Evolutionary conservation across 2,329 filamentous ascomycete species (phyloP), one percentile per base, ranked within the genome.

Genomic region (Ramularia collo-cygni): DNA sequence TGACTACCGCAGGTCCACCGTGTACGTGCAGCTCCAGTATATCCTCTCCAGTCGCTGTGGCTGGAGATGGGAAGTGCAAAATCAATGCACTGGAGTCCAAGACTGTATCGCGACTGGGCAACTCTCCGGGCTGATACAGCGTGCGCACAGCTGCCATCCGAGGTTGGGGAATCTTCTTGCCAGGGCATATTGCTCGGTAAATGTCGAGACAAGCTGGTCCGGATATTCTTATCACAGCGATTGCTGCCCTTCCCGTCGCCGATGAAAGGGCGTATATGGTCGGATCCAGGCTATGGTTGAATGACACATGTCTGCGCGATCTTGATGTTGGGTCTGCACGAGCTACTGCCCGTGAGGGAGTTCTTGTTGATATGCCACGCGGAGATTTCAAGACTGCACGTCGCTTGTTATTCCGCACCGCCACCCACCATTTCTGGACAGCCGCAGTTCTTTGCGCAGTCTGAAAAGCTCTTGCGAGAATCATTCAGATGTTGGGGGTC

Each of bases 211-310:
- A 90, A 31, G 79, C 77, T 18, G 84, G 75, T 0, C 92, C 92
- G 4, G 92, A 95, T 17, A 95, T 72, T 10, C 92, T 79, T 37
- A 96, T 79, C 26, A 96, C 81, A 2, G 90, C 90, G 59, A 98
- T 95, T 1, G 88, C 92, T 30, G 87, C 88, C 58, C 80, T 80
- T 1, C 90, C 92, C 8, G 83, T 71, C 0, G 86, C 87, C 1
- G 89, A 93, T 0, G 90, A 95, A 1, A 96, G 68, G 0, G 92
- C 92, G 62, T 94, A 96, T 38, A 98, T 94, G 1, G 90, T 96
- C 1, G 58, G 46, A 14, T 58, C 51, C 3, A 35, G 37, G 32
- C 33, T 29, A 12, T 10, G 21, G 21, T 6, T 24, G 21, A 10
- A 24, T 6, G 6, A 24, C 10, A 10, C 21, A 24, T 24, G 6